phyloP scores from a whole-genome alignment of 805 yeast genomes.

The Vanderwaltozyma verrucispora region DNA sequence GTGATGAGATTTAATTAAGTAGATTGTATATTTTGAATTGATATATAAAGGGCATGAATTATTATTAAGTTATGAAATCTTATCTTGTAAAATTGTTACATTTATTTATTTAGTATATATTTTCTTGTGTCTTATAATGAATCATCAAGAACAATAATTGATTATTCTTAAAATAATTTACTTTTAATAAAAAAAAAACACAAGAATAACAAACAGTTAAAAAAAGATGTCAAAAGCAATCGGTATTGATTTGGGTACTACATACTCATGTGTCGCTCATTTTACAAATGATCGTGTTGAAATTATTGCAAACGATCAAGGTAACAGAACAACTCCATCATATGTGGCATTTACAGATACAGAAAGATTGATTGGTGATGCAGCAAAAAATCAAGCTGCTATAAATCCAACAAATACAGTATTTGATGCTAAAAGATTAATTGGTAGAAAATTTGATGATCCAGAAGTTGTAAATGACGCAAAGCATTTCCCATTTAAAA shows the following conservation, averaged over 20 bases:
- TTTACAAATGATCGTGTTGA: conserved; percentile 88
- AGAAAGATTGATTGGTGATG: conserved; percentile 92
- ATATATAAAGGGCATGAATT: no score
- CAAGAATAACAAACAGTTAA: conserved; percentile 1
- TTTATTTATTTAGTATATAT: no score
- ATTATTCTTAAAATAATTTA: no score
- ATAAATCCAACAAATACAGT: conserved; percentile 87
- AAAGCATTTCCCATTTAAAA: conserved; percentile 81
- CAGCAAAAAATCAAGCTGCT: conserved; percentile 96
- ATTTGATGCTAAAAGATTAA: conserved; percentile 85
- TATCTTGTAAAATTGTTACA: no score
- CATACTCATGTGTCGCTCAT: conserved; percentile 94
- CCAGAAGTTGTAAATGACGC: conserved; percentile 68
- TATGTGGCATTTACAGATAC: conserved; percentile 90
- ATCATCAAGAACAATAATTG: no score
- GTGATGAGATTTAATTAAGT: no score
- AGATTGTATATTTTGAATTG: no score
- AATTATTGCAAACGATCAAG: conserved; percentile 95
- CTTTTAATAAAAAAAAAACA: background rate
- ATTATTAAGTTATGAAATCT: no score
- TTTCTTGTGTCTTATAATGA: no score
- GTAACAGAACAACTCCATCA: conserved; percentile 96
- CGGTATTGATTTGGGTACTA: conserved; percentile 79
- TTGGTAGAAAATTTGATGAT: conserved; percentile 80
- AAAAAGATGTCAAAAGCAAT: conserved; percentile 39